Percentiles rank a stretch among this genome's conserved stretches.
phyloP scores from a whole-genome alignment of 1,139 yeast species.

The Pichia sp. region DNA sequence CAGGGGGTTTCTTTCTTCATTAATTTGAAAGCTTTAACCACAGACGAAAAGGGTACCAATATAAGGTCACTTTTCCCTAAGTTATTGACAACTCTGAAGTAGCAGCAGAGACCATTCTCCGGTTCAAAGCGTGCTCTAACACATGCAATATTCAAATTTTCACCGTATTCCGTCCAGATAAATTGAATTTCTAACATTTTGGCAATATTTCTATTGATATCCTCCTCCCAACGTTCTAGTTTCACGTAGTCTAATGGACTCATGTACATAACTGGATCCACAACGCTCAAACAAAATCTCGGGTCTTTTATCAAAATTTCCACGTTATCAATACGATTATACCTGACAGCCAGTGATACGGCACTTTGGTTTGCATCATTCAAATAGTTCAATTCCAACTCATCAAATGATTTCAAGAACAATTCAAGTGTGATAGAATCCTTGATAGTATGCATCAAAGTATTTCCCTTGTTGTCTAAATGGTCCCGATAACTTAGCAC shows the following conservation, averaged over 20 bases:
- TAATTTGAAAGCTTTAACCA: constrained; percentile 24
- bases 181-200: constrained; percentile 40
- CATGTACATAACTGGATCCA: constrained; percentile 40
- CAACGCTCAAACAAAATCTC: constrained; percentile 41
- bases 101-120: constrained; percentile 35
- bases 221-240: constrained; percentile 24
- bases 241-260: constrained; percentile 51
- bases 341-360: constrained; percentile 44
- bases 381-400: constrained; percentile 59
- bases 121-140: constrained; percentile 34
- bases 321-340: constrained; percentile 60
- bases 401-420: constrained; percentile 34
- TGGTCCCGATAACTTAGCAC: constrained; percentile 53
- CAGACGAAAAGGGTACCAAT: constrained; percentile 21
- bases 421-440: constrained; percentile 23
- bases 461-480: constrained; percentile 67
- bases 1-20: constrained; percentile 26
- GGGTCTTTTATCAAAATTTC: constrained; percentile 42
- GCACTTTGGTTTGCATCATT: constrained; percentile 38
- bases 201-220: constrained; percentile 42
- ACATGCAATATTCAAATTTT: constrained; percentile 32
- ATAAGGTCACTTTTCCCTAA: constrained; percentile 16
- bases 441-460: constrained; percentile 65
- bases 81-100: constrained; percentile 25
- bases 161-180: constrained; percentile 31